Conservation (phyloP, 208 protist species). For the Tritrichomonas musculus region DNA sequence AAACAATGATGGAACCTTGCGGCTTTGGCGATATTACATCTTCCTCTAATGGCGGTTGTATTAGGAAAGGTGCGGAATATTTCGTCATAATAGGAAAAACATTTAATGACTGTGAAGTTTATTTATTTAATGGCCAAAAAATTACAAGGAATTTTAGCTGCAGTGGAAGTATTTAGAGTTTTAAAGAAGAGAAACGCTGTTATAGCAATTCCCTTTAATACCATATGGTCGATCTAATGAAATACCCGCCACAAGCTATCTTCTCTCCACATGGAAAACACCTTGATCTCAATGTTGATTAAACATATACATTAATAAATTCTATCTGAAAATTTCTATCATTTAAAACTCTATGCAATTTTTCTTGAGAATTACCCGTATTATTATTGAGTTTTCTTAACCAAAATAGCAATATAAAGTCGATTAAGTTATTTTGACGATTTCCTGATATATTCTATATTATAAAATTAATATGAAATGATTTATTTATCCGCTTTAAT, state of each 20-base stretch:
- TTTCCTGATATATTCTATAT: no score
- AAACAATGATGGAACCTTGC: slow-evolving; percentile 45
- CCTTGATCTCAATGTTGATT: no score
- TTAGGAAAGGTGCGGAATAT: slow-evolving; percentile 54
- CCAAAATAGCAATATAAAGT: no score
- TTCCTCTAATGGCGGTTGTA: slow-evolving; percentile 55
- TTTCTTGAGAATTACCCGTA: no score
- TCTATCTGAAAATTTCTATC: no score
- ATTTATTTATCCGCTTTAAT: no score
- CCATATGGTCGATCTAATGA: neutral
- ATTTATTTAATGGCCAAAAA: slow-evolving; percentile 60
- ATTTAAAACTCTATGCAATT: no score
- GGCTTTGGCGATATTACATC: slow-evolving; percentile 47
- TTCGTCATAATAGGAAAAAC: slow-evolving; percentile 49
- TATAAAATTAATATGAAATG: no score
- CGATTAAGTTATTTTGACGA: no score
- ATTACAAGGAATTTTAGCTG: slow-evolving; percentile 58
- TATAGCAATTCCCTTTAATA: neutral
- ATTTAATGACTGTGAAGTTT: slow-evolving; percentile 51
- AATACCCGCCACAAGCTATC: neutral
- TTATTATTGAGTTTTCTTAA: no score
- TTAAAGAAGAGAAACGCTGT: neutral
- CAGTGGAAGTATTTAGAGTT: slow-evolving; percentile 48
- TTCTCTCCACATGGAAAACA: neutral
- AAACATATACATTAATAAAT: no score